Evolutionary conservation across 73 alveolate genomes (phyloP).

Genomic region (Blepharisma japonicum): DNA sequence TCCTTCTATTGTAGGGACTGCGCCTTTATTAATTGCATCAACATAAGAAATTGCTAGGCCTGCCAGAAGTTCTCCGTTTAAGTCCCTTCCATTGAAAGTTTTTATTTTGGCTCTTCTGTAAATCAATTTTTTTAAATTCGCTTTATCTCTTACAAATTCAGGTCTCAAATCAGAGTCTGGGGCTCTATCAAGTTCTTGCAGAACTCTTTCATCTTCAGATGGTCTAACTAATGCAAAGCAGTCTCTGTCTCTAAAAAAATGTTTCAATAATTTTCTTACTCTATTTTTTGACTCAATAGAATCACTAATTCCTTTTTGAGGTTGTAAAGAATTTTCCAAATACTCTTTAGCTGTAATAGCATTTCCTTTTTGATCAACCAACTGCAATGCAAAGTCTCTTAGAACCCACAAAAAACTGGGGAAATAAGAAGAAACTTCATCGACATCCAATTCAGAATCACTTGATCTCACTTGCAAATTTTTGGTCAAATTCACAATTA

Average conservation of each 20-base stretch:
- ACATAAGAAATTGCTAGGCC: constrained; percentile 68
- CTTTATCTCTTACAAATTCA: constrained; percentile 86
- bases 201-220: constrained; percentile 89
- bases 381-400: constrained; percentile 92
- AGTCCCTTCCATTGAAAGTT: constrained; percentile 81
- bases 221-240: constrained; percentile 95
- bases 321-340: constrained; percentile 87
- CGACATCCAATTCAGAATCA: constrained; percentile 28
- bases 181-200: constrained; percentile 71
- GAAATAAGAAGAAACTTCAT: constrained; percentile 59
- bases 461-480: constrained; percentile 70
- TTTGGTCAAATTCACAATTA: constrained; percentile 87
- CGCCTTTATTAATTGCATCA: constrained; percentile 80
- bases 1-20: constrained; percentile 78
- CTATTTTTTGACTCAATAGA: constrained; percentile 75
- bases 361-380: constrained; percentile 62
- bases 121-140: constrained; percentile 75
- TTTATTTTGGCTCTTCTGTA: constrained; percentile 82
- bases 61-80: constrained; percentile 80
- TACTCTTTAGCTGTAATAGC: constrained; percentile 82
- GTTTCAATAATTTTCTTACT: constrained; percentile 65
- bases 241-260: constrained; percentile 91
- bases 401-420: constrained; percentile 98
- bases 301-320: constrained; percentile 56
- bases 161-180: constrained; percentile 85